Base-by-base conservation (phyloP, 352 stramenopile genomes). In the Phytophthora pinifolia region DNA sequence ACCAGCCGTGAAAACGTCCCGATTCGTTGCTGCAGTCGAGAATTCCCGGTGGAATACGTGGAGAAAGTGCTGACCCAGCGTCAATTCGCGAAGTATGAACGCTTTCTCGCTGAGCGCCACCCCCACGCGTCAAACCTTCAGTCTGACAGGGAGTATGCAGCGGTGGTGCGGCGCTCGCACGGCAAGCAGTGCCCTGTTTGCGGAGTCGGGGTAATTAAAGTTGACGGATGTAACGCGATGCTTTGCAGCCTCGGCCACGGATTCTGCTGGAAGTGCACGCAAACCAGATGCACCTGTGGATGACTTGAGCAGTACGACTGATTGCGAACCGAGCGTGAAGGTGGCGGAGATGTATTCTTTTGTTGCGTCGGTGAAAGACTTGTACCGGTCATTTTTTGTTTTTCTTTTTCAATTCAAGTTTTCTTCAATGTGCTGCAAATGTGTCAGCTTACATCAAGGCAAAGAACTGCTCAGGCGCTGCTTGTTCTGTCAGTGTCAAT, bases 141-240 rank as follows among this genome's bases (percentile, higher is more conserved):
- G 46, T 78, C 76, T 2, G 79, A 89, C 53, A 49, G 59, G 36
- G 73, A 77, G 25, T 89, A 88, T 44, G 64, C 67, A 4, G 49
- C 55, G 8, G 36, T 76, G 3, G 54, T 90, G 9, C 44, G 62
- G 13, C 29, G 41, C 20, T 42, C 64, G 0, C 39, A 59, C 8
- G 67, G 73, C n/a, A 76, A 83, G 31, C 79, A 90, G 59, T 88
- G 79, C 18, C 77, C 79, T 0, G 35, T 27, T 14, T 88, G 80
- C 38, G 79, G 77, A 36, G 66, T 90, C 14, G 79, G 79, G 7
- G 73, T 88, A 1, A 39, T 84, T 41, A 74, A 72, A 37, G 58
- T 65, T n/a, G 29, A 41, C 0, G 80, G 80, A n/a, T 90, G 77
- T 46, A 51, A 75, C n/a, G 10, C 39, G 8, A 81, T 90, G 42